Base-by-base conservation (phyloP, 169 alveolate genomes). In the Eimeria maxima region DNA sequence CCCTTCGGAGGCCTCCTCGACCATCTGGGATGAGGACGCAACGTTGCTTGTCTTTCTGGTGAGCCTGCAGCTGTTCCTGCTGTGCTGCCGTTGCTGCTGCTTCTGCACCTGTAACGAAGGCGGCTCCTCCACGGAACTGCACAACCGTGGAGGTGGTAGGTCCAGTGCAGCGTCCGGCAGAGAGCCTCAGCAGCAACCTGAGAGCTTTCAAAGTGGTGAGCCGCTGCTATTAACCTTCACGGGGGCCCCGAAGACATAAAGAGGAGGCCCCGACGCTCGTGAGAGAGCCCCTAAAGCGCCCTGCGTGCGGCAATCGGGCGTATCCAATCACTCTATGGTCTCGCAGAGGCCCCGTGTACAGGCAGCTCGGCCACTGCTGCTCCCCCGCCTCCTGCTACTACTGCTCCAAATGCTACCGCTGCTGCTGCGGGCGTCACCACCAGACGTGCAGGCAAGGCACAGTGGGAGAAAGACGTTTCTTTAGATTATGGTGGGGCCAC, bases 1-100 rank as follows among this genome's bases (percentile, higher is more conserved):
- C 91, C 74, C 91, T 76, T 55, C 91, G 47, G 91, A 27, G 91
- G 74, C 91, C 91, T 83, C 91, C 91, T 83, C 91, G 42, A 38
- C 74, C 91, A 83, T 83, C 18, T 29, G 74, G 57, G 8, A 8
- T 20, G 27, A 18, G 24, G 53, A 33, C 11, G 29, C 84, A 73
- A 33, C 53, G 53, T 27, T 14, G n/a, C 13, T 27, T 14, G 84
- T 38, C 89, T 24, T 20, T 69, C 89, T 44, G 44, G 65, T 78
- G 89, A 27, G 5, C 65, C 89, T 78, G 63, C 44, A 18, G 57
- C 69, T 44, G 89, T 69, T 78, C 69, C 69, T 29, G 18, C 27
- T 24, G 20, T 38, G 57, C 55, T 73, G 84, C 84, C 38, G 83
- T 53, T n/a, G 74, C 67, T 78, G 89, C 89, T 50, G 65, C 42